These are phyloP conservation scores for Maudiozyma pseudohumilis DNA, from an alignment of 805 yeast genomes.

Conservation along the genomic window DNA sequence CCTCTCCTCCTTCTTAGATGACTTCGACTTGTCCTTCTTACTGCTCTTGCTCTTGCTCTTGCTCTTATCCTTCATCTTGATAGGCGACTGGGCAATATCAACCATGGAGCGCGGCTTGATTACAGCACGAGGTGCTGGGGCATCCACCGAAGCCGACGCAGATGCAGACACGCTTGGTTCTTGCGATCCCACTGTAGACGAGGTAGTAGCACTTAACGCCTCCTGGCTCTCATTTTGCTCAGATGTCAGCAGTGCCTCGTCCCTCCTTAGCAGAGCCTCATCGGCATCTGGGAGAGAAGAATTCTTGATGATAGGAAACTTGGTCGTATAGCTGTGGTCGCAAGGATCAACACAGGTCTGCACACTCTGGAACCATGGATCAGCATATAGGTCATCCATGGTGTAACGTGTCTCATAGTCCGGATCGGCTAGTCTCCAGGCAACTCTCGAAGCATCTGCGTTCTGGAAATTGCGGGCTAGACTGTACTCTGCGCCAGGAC, in stretches of 20 bases:
- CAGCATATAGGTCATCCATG: slow-evolving; percentile 44
- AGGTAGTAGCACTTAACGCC: not conserved
- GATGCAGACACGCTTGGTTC: not conserved
- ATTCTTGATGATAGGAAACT: slow-evolving; percentile 20
- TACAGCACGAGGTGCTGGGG: not conserved
- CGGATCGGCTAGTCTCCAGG: slow-evolving; percentile 70
- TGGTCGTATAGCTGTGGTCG: slow-evolving; percentile 11
- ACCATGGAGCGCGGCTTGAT: slow-evolving; percentile 19
- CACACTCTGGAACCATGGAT: slow-evolving; percentile 52
- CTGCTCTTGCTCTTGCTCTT: not conserved
- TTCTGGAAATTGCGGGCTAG: slow-evolving; percentile 54
- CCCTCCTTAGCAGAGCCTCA: not conserved
- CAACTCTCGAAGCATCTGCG: slow-evolving; percentile 54
- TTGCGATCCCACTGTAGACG: not conserved
- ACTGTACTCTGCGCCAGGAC: slow-evolving; percentile 67
- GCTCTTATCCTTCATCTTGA: slow-evolving; percentile 1
- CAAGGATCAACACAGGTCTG: slow-evolving; percentile 42
- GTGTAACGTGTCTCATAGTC: slow-evolving; percentile 43
- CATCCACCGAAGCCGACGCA: not conserved
- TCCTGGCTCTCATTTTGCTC: not conserved
- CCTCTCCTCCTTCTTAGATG: not conserved
- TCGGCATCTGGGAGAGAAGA: slow-evolving; percentile 9
- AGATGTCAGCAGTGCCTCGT: not conserved
- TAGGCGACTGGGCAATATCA: slow-evolving; percentile 18
- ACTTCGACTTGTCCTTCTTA: not conserved